Evolutionary conservation across 192 early-diverging fungal genomes (phyloP).

Genomic region (Chytriomyces confervae): DNA sequence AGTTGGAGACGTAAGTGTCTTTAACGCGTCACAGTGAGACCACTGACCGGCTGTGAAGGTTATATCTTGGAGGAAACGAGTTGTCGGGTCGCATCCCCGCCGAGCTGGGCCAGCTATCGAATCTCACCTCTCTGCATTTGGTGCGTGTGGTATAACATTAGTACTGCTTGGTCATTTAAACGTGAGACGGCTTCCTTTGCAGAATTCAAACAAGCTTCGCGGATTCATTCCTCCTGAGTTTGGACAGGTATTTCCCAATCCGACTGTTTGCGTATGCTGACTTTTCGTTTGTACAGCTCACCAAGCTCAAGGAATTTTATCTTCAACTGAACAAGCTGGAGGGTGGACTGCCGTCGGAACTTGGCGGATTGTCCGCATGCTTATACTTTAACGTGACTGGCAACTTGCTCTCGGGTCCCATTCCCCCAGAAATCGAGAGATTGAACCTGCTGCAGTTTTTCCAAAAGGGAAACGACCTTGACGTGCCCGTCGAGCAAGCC

Average conservation of each 20-base stretch:
- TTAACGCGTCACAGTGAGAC: too few species aligned
- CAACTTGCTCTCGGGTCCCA: not conserved
- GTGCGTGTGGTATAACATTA: too few species aligned
- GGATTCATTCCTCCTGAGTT: not conserved
- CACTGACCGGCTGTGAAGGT: too few species aligned
- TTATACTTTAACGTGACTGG: not conserved
- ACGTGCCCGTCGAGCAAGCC: not conserved
- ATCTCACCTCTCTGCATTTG: not conserved
- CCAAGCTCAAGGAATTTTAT: not conserved
- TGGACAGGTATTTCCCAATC: too few species aligned
- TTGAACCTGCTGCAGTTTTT: not conserved
- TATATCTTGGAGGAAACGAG: not conserved
- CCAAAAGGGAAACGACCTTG: not conserved
- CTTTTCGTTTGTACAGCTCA: not conserved
- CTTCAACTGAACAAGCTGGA: not conserved
- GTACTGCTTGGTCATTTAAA: too few species aligned
- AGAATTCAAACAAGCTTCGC: not conserved
- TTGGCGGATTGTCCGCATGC: not conserved
- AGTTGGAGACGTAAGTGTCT: not conserved
- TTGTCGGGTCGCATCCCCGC: not conserved
- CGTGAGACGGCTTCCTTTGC: too few species aligned
- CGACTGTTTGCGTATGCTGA: too few species aligned
- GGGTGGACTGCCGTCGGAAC: not conserved
- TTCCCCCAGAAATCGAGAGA: not conserved
- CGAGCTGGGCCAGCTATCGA: not conserved